Percentiles rank a stretch among this genome's conserved stretches.
Conservation (phyloP, 1,284 basidiomycete species). For the Coriolopsis trogii region DNA sequence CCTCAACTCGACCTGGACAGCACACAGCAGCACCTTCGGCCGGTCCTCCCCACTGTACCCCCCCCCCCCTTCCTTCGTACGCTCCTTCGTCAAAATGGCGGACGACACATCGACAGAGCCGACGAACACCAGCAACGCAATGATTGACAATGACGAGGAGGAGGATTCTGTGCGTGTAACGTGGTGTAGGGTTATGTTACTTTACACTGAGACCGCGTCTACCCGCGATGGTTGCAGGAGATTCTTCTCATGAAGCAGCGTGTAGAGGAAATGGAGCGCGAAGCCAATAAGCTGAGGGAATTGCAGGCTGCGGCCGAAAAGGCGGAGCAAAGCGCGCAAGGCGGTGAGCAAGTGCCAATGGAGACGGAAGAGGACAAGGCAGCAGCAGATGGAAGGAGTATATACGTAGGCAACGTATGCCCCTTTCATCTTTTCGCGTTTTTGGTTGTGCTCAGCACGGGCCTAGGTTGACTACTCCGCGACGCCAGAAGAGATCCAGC, state of each 20-base stretch:
- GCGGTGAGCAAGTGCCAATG: constrained; percentile 51
- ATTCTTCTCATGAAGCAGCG: constrained; percentile 90
- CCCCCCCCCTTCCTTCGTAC: not conserved
- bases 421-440: not conserved
- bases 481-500: constrained; percentile 98
- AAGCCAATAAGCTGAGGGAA: constrained; percentile 87
- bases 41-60: not conserved
- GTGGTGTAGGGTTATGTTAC: not conserved
- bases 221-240: constrained; percentile 54
- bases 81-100: too few relatives aligned
- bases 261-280: constrained; percentile 91
- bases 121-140: constrained; percentile 29
- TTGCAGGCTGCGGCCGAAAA: constrained; percentile 88
- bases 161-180: constrained; percentile 38
- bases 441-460: constrained; percentile 5
- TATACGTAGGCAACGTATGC: constrained; percentile 97
- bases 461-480: constrained; percentile 94
- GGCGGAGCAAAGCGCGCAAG: constrained; percentile 37
- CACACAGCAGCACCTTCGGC: not conserved
- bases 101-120: constrained; percentile 35
- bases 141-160: constrained; percentile 40
- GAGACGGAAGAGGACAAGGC: constrained; percentile 80
- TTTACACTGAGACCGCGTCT: not conserved
- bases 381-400: constrained; percentile 83
- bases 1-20: constrained; percentile 19